These are phyloP conservation scores for Alternaria arbusti DNA, from an alignment of 2,329 filamentous ascomycete species.

Conservation along the genomic window DNA sequence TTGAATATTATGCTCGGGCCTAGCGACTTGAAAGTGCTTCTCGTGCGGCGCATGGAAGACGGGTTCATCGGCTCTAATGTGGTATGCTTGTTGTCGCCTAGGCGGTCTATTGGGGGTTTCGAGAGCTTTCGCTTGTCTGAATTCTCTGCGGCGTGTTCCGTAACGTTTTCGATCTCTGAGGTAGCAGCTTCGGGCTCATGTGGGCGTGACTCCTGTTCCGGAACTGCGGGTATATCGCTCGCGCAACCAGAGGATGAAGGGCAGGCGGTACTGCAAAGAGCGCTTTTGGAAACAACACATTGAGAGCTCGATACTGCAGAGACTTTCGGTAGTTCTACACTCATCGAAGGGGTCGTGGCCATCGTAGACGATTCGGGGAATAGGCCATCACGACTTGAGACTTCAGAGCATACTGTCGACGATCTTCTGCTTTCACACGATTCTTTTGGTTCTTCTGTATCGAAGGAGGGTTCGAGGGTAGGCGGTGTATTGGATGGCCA, in stretches of 20 bases:
- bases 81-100: neutral
- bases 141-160: neutral
- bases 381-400: neutral
- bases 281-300: neutral
- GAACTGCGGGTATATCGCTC: neutral
- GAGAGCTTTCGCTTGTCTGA: neutral
- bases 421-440: neutral
- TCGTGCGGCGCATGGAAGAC: neutral
- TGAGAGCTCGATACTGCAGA: neutral
- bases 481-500: neutral
- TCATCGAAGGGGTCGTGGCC: neutral
- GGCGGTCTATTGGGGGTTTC: neutral
- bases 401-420: neutral
- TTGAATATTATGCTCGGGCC: constrained; percentile 1
- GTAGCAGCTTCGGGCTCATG: neutral
- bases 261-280: neutral
- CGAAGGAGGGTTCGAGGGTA: neutral
- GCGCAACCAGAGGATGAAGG: neutral
- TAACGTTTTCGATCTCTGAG: neutral
- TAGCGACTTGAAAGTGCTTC: neutral
- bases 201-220: neutral
- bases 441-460: neutral
- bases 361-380: neutral
- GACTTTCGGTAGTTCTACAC: neutral
- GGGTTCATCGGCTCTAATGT: neutral